Evolutionary conservation across 768 basidiomycete genomes (phyloP), one percentile per base, ranked within the genome.

Genomic region (Suillus alpinus): DNA sequence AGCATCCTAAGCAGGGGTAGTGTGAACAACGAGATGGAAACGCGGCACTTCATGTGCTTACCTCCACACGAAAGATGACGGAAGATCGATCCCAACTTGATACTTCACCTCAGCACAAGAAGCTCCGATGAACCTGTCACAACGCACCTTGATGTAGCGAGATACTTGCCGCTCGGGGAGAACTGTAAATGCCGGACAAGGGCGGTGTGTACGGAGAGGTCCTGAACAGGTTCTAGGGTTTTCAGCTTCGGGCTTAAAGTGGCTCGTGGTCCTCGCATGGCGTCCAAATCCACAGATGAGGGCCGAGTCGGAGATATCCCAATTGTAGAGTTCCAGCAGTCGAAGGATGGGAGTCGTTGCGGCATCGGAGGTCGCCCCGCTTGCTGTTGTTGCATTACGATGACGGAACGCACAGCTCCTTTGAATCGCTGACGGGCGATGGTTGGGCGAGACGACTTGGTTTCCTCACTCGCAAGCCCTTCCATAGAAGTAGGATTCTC

Each of bases 131-230:
- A 62, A 60, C 37, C 34, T 53, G 23, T 14, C 20, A 23, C 52
- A 53, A 63, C 72, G 43, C 58, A 78, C 75, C 82, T 82, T 37
- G 82, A 82, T 0, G 83, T 84, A 3, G 83, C 83, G 61, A 85
- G 62, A 65, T 77, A 82, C 63, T 76, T 76, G 46, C 84, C 83
- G 62, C 80, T 78, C 6, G 83, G 83, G 14, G 83, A 84, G 66
- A 85, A 85, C 61, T 84, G 81, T 51, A 84, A 67, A 65, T 85
- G 81, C 57, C 82, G 70, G 23, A 84, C 81, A 29, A 84, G 76
- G 8, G 82, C 83, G 44, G 74, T 72, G 59, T 85, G 83, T n/a
- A 78, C 77, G 31, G 69, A 76, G 56, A 80, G 65, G 56, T 77
- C 78, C 61, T 83, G 78, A 6, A 76, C 79, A 50, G 72, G 68